Evolutionary conservation across 106 monocot genomes (phyloP), one percentile per base, ranked within the genome.

Genomic region (Amphibolis antarctica): DNA sequence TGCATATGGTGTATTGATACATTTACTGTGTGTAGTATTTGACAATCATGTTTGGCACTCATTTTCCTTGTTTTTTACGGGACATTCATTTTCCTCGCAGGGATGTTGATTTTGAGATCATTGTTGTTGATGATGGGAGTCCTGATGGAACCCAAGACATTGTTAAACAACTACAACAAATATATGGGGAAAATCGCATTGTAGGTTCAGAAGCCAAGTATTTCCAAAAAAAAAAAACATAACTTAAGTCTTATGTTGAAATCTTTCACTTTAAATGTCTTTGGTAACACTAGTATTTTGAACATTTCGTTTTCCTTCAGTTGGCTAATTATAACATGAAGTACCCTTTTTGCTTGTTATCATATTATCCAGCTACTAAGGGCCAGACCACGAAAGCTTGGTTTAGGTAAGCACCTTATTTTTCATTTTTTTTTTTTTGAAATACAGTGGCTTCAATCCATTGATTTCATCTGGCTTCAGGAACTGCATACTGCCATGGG

Each of bases 61-160:
- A 46, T 46, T 46, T 14, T 46, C 46, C 14, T 27, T 5, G 9
- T 57, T 28, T 11, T 57, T n/a, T n/a, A n/a, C n/a, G n/a, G n/a
- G n/a, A 17, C 26, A 28, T 20, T 31, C 30, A 3, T 52, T 50
- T 55, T 67, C 44, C 15, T 52, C 25, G 25, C 42, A 99, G 98
- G 67, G 82, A 85, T 71, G 52, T 83, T 69, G 78, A 92, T 77
- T 99, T 99, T 79, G 98, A 99, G 71, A 72, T 99, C 29, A 81
- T 99, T 67, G 66, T 99, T 57, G 91, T 99, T 51, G 98, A 99
- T 71, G 98, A 99, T 79, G 91, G 98, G 65, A 99, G 98, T 53
- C 98, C 98, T 55, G 98, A 99, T 85, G 98, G 91, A 75, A 99
- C 98, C 59, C 98, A 99, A 79, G 91, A 99, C 55, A 73, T 99